Percentiles rank a stretch among this genome's conserved stretches.
phyloP scores from a whole-genome alignment of 805 yeast genomes.

The Zygotorulaspora sp. region DNA sequence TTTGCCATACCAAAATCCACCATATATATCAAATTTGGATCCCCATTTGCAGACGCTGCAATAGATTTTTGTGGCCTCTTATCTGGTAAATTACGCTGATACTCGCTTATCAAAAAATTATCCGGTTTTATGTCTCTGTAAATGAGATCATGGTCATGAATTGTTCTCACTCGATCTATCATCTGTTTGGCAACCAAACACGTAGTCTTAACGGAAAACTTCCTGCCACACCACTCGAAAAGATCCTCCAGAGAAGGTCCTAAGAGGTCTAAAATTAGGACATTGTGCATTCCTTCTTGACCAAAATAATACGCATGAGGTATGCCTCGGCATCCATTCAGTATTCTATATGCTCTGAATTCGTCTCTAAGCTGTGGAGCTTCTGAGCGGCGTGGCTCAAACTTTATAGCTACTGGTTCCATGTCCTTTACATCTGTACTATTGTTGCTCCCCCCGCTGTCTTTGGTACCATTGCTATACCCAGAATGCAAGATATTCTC shows the following conservation, averaged over 20 bases:
- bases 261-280: constrained; percentile 67
- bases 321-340: constrained; percentile 64
- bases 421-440: constrained; percentile 8
- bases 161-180: constrained; percentile 66
- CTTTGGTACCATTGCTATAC: constrained; percentile 12
- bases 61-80: constrained; percentile 18
- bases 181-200: constrained; percentile 73
- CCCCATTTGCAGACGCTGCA: constrained; percentile 54
- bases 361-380: constrained; percentile 83
- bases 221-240: constrained; percentile 84
- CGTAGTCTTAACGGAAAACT: constrained; percentile 65
- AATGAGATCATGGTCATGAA: constrained; percentile 72
- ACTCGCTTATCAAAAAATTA: constrained; percentile 56
- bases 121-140: constrained; percentile 83
- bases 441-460: background rate
- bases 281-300: constrained; percentile 78
- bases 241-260: constrained; percentile 81
- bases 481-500: constrained; percentile 59
- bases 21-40: constrained; percentile 63
- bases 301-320: constrained; percentile 85
- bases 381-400: constrained; percentile 74
- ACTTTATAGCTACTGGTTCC: constrained; percentile 65
- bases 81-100: constrained; percentile 23
- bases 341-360: constrained; percentile 68
- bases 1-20: constrained; percentile 88